Percentiles rank a stretch among this genome's conserved stretches.
These are phyloP conservation scores for Xerophyta viscosa DNA, from an alignment of 106 monocot genomes.

Conservation along the genomic window DNA sequence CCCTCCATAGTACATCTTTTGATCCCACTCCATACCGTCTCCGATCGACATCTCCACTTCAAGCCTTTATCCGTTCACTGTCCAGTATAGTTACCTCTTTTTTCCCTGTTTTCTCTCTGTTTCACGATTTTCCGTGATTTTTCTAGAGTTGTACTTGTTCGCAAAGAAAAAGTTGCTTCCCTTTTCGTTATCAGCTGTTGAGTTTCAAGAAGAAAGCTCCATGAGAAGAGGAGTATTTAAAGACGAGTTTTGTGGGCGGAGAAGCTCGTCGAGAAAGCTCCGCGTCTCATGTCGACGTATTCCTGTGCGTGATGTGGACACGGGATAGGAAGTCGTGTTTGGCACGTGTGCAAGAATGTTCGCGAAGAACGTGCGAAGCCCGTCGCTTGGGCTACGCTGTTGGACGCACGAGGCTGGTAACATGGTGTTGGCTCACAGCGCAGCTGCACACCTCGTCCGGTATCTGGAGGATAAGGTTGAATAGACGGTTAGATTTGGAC, in stretches of 20 bases:
- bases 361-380: background rate
- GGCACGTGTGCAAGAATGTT: background rate
- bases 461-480: no score
- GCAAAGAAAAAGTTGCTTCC: background rate
- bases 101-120: background rate
- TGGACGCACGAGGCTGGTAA: no score
- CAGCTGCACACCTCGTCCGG: no score
- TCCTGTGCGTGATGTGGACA: background rate
- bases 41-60: background rate
- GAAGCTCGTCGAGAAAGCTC: background rate
- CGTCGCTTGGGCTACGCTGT: background rate
- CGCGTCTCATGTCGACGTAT: background rate
- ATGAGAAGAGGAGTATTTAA: background rate
- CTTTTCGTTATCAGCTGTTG: background rate
- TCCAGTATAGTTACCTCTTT: background rate
- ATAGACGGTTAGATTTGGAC: no score
- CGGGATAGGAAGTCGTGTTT: background rate
- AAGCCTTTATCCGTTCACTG: no score
- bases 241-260: no score
- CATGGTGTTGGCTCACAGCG: no score
- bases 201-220: background rate
- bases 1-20: background rate
- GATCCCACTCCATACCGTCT: conserved; percentile 1
- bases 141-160: background rate
- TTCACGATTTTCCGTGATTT: background rate